These are phyloP conservation scores for Aspergillus japonicus DNA, from an alignment of 2,329 filamentous ascomycete genomes.

Conservation along the genomic window DNA sequence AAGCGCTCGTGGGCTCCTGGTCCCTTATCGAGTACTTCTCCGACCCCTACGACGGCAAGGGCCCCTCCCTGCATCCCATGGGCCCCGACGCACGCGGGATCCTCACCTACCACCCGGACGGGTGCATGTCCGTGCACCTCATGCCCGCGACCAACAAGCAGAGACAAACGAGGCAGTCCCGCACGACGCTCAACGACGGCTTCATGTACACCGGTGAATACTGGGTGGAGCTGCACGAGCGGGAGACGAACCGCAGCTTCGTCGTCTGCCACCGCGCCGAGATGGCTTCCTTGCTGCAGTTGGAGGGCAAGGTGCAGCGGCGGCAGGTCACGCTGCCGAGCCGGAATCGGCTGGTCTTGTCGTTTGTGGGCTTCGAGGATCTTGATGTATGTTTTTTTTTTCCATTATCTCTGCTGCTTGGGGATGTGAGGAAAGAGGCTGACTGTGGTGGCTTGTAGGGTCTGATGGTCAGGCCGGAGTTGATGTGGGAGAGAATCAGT, in stretches of 20 bases:
- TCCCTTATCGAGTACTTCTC: not conserved
- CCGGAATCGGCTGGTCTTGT: not conserved
- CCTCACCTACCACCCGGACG: constrained; percentile 1
- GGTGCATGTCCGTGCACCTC: not conserved
- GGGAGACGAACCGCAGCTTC: not conserved
- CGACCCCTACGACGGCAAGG: not conserved
- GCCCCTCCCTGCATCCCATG: not conserved
- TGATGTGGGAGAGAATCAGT: constrained; percentile 3
- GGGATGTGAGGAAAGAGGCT: not conserved
- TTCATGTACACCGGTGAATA: not conserved
- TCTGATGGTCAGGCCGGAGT: constrained; percentile 1
- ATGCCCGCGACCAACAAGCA: not conserved
- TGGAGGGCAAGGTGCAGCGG: not conserved
- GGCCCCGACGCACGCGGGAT: not conserved
- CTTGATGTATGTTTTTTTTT: not conserved
- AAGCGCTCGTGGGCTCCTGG: not conserved
- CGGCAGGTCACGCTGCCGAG: not conserved
- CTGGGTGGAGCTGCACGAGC: not conserved
- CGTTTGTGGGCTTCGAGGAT: not conserved
- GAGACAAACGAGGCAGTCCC: not conserved
- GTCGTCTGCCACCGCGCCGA: not conserved
- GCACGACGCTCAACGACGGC: not conserved
- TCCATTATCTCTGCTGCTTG: not conserved
- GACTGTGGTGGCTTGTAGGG: not conserved
- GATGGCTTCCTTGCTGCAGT: not conserved